Evolutionary conservation across 768 basidiomycete genomes (phyloP).

Genomic region (Mycena capillaripes): DNA sequence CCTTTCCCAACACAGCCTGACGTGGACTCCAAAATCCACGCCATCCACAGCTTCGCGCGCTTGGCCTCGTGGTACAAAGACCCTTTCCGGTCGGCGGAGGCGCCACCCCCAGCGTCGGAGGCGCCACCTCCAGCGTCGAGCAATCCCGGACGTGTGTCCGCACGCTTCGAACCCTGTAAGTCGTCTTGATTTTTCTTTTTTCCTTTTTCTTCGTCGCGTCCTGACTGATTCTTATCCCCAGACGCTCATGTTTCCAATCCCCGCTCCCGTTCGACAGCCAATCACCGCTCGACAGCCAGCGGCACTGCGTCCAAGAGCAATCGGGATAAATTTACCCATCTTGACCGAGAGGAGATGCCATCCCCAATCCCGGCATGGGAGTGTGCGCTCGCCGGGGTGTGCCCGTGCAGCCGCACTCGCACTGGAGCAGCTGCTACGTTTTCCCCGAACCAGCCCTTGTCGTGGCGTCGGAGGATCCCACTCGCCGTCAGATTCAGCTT

Average conservation of each 20-base stretch:
- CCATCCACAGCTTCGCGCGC: neutral
- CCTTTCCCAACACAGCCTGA: neutral
- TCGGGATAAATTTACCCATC: neutral
- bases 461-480: neutral
- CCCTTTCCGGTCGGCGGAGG: neutral
- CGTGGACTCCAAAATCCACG: neutral
- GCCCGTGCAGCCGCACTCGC: too few relatives aligned
- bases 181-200: too few relatives aligned
- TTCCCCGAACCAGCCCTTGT: conserved; percentile 13
- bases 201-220: too few relatives aligned
- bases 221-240: too few relatives aligned
- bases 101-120: too few relatives aligned
- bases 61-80: neutral
- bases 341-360: neutral
- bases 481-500: neutral
- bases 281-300: too few relatives aligned
- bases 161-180: too few relatives aligned
- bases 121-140: too few relatives aligned
- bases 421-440: neutral
- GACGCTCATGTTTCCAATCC: neutral
- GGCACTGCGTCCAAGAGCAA: too few relatives aligned
- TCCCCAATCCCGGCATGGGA: neutral
- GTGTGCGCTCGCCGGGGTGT: neutral
- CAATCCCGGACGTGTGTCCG: too few relatives aligned
- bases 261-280: neutral